Base-by-base conservation (phyloP, 1,284 basidiomycete genomes). In the Cutaneotrichosporon curvatum region DNA sequence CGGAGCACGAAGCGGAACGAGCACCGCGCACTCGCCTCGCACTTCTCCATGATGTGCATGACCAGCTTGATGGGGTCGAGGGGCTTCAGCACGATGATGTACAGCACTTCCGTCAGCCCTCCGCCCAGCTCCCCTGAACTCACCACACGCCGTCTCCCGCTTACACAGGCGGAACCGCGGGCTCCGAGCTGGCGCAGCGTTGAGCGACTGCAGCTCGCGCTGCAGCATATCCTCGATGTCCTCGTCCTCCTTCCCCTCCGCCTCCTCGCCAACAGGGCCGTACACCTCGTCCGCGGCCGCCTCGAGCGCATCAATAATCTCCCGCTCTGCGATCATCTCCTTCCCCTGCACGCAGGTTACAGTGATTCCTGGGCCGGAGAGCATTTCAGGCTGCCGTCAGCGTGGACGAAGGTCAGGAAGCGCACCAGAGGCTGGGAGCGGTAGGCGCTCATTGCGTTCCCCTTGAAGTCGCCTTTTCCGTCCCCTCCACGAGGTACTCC, bases 261-360 rank as follows among this genome's bases (percentile, higher is more conserved):
- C 56, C 12, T 48, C 47, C 9, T 38, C 44, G 1, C 28, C 42
- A 9, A 36, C 40, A 14, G 53, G 54, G 14, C 35, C 45, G 40
- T 70, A 68, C 18, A 70, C 50, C 47, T 61, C 65, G 48, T 70
- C 67, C 16, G 60, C 65, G 2, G 67, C 51, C n/a, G 37, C 40
- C 43, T 70, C 67, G 9, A 70, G 59, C 9, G 56, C 57, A 8
- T 68, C 57, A 22, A 70, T 51, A 22, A 70, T 40, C 48, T 70
- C 67, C 19, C 56, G 43, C 51, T 70, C 67, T 4, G 67, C 67
- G 9, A 52, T 53, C 30, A 50, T 49, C 47, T 70, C 67, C 45
- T 65, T 67, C 42, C 59, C 51, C 47, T 63, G 57, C 2, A 63
- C 50, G 4, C 63, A 58, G 1, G 67, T 63, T 10, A 65, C 59